Evolutionary conservation across 106 monocot genomes (phyloP).

Genomic region (Triglochin maritima): DNA sequence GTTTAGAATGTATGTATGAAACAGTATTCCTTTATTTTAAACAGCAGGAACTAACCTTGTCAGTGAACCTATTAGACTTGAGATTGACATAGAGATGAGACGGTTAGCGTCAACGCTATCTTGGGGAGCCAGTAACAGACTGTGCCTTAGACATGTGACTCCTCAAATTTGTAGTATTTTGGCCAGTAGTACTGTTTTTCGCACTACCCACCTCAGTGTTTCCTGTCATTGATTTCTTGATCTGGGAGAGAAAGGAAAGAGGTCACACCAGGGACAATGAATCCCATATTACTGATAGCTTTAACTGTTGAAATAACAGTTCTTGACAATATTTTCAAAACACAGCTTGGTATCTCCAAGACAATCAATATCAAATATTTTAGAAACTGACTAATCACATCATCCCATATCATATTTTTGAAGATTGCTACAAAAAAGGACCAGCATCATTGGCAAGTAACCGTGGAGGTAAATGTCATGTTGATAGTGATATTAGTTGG

Average conservation of each 20-base stretch:
- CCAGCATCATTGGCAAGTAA: too few relatives aligned
- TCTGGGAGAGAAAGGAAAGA: slow-evolving; percentile 5
- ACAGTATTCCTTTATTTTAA: background rate
- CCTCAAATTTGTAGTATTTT: slow-evolving; percentile 1
- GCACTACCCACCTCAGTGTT: slow-evolving; percentile 1
- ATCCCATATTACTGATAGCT: background rate
- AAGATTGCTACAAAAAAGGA: too few relatives aligned
- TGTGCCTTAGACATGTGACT: slow-evolving; percentile 9
- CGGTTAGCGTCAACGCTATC: background rate
- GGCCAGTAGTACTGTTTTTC: slow-evolving; percentile 8
- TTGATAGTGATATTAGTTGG: too few relatives aligned
- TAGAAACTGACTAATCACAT: too few relatives aligned
- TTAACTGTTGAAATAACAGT: too few relatives aligned
- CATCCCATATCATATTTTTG: too few relatives aligned
- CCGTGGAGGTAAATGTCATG: too few relatives aligned
- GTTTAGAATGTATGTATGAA: too few relatives aligned
- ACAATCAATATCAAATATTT: too few relatives aligned
- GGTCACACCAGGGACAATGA: background rate
- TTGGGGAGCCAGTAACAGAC: slow-evolving; percentile 17
- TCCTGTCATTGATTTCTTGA: slow-evolving; percentile 20
- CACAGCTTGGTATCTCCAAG: too few relatives aligned
- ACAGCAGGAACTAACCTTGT: background rate
- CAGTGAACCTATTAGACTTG: background rate
- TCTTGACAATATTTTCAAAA: too few relatives aligned
- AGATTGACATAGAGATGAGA: too few relatives aligned